Percentiles rank a stretch among this genome's conserved stretches.
These are phyloP conservation scores for Didymella pomorum DNA, from an alignment of 2,329 filamentous ascomycete genomes.

Conservation along the genomic window DNA sequence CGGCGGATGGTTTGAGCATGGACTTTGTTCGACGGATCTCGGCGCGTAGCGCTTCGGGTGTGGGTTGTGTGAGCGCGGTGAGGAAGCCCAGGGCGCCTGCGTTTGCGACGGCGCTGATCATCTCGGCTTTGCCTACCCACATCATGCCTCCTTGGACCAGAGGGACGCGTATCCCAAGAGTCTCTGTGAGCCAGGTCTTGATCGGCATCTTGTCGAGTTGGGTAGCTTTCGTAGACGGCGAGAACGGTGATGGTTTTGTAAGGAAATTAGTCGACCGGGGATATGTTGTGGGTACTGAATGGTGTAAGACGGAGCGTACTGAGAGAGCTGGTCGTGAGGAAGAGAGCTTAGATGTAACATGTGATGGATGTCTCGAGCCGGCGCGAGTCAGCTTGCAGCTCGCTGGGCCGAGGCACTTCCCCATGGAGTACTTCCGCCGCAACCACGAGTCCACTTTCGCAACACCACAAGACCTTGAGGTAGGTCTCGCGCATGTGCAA, in stretches of 20 bases:
- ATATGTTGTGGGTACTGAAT: not conserved
- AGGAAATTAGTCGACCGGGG: too few species aligned
- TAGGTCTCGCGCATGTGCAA: not conserved
- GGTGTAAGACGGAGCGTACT: not conserved
- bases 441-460: not conserved
- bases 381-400: conserved; percentile 17
- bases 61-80: conserved; percentile 54
- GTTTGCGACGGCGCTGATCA: conserved; percentile 63
- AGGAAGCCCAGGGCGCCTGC: conserved; percentile 62
- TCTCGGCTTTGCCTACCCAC: conserved; percentile 64
- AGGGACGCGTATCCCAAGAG: conserved; percentile 33
- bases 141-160: conserved; percentile 55
- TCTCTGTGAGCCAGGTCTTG: conserved; percentile 41
- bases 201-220: conserved; percentile 33
- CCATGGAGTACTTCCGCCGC: conserved; percentile 1
- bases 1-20: conserved; percentile 47
- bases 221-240: not conserved
- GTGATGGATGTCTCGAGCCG: conserved; percentile 13
- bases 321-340: not conserved
- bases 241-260: not conserved
- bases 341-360: conserved; percentile 10
- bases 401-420: conserved; percentile 10
- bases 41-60: conserved; percentile 35
- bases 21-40: conserved; percentile 36
- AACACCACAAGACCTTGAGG: not conserved